Evolutionary conservation across 805 yeast genomes (phyloP).

Genomic region (Schwanniomyces yamadae): DNA sequence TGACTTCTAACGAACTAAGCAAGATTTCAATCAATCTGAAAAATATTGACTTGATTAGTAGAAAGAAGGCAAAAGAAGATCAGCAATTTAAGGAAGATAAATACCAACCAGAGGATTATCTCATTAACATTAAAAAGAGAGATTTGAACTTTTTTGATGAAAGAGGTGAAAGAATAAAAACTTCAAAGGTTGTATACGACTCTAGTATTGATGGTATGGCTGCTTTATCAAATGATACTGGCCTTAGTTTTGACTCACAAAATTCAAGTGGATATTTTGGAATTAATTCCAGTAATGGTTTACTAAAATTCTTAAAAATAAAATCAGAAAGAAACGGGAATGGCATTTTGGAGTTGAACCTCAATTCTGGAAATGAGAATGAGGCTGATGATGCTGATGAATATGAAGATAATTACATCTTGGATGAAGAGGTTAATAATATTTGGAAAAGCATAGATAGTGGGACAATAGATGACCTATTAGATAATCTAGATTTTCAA

Average conservation of each 20-base stretch:
- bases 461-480: constrained; percentile 17
- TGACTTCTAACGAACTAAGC: constrained; percentile 16
- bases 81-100: constrained; percentile 14
- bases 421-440: constrained; percentile 16
- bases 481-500: constrained; percentile 16
- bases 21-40: constrained; percentile 16
- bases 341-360: constrained; percentile 22
- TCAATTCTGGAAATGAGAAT: constrained; percentile 10
- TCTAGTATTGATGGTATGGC: constrained; percentile 61
- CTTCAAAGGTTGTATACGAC: constrained; percentile 13
- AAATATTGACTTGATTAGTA: constrained; percentile 15
- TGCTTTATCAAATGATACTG: constrained; percentile 41
- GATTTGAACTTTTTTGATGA: constrained; percentile 20
- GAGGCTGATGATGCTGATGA: constrained; percentile 9
- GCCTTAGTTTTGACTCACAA: constrained; percentile 24
- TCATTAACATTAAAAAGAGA: constrained; percentile 17
- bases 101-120: constrained; percentile 10
- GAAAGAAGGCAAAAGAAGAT: constrained; percentile 12
- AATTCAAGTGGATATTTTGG: constrained; percentile 63
- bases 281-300: constrained; percentile 57
- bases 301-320: constrained; percentile 47
- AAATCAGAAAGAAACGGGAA: constrained; percentile 25
- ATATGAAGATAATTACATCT: constrained; percentile 14
- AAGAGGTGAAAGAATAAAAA: constrained; percentile 12
- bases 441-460: constrained; percentile 15